phyloP scores from a whole-genome alignment of 1,284 basidiomycete genomes.

The Irpex lacteus region DNA sequence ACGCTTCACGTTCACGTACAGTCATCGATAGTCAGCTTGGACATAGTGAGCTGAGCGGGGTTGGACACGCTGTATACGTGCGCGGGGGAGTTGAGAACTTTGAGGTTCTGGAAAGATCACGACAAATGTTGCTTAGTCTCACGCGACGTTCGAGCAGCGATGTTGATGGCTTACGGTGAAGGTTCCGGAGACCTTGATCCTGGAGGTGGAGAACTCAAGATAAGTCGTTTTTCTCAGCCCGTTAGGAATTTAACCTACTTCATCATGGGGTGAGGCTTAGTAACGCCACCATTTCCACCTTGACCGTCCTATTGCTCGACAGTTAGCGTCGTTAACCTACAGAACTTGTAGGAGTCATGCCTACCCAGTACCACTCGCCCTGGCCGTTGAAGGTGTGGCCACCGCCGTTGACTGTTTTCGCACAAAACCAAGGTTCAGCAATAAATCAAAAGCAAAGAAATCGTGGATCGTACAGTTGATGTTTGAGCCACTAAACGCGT shows the following conservation, averaged over 20 bases:
- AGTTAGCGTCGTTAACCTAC: neutral
- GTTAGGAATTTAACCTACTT: conserved; percentile 23
- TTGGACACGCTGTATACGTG: conserved; percentile 34
- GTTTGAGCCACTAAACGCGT: conserved; percentile 20
- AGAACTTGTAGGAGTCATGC: neutral
- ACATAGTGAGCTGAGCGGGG: conserved; percentile 29
- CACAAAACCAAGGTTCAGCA: neutral
- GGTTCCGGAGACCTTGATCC: conserved; percentile 53
- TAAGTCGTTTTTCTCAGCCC: neutral
- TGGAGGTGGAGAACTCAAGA: conserved; percentile 17
- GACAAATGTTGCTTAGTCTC: neutral
- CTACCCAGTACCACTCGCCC: conserved; percentile 38
- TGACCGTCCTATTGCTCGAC: conserved; percentile 32
- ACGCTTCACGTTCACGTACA: conserved; percentile 24
- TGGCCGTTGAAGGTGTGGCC: conserved; percentile 40
- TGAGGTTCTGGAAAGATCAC: conserved; percentile 27
- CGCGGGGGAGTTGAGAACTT: conserved; percentile 38
- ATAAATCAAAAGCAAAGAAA: neutral
- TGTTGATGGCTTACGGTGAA: conserved; percentile 33
- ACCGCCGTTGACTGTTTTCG: conserved; percentile 35
- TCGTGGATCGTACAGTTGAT: conserved; percentile 25
- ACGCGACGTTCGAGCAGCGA: neutral
- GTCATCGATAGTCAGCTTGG: conserved; percentile 35
- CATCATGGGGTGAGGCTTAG: conserved; percentile 38
- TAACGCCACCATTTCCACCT: conserved; percentile 35